Evolutionary conservation across 2,329 filamentous ascomycete genomes (phyloP).

Genomic region (Penicillium sp.): DNA sequence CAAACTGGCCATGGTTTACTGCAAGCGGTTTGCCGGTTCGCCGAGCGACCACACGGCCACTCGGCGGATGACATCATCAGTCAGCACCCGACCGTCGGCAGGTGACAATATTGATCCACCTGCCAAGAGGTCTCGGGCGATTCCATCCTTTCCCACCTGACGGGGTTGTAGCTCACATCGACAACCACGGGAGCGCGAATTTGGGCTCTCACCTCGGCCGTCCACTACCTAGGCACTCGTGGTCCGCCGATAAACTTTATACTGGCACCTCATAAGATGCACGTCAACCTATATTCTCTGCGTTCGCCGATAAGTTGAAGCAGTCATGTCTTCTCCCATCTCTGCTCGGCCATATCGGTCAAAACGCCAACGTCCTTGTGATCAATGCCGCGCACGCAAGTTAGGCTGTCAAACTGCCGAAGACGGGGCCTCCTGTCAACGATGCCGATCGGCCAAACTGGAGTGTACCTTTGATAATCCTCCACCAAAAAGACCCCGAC

Average conservation of each 20-base stretch:
- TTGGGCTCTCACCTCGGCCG: not conserved
- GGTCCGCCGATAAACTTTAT: not conserved
- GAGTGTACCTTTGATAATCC: slow-evolving; percentile 28
- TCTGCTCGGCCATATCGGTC: slow-evolving; percentile 33
- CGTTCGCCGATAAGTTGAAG: slow-evolving; percentile 3
- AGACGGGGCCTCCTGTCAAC: slow-evolving; percentile 25
- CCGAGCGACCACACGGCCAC: not conserved
- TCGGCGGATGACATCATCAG: slow-evolving; percentile 6
- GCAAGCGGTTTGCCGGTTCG: not conserved
- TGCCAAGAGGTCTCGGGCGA: not conserved
- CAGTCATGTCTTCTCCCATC: slow-evolving; percentile 19
- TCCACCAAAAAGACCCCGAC: slow-evolving; percentile 24
- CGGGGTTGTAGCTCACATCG: not conserved
- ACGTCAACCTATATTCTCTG: not conserved
- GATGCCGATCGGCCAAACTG: slow-evolving; percentile 26
- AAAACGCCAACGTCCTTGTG: slow-evolving; percentile 35
- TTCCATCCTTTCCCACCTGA: not conserved
- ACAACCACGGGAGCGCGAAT: not conserved
- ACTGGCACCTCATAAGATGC: slow-evolving; percentile 2
- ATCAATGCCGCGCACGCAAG: slow-evolving; percentile 35
- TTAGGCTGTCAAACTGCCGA: slow-evolving; percentile 29
- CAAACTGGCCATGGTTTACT: not conserved
- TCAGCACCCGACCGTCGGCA: not conserved
- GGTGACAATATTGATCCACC: not conserved
- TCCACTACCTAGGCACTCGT: not conserved